Base-by-base conservation (phyloP, 345 rosid species). In the Populus alba region DNA sequence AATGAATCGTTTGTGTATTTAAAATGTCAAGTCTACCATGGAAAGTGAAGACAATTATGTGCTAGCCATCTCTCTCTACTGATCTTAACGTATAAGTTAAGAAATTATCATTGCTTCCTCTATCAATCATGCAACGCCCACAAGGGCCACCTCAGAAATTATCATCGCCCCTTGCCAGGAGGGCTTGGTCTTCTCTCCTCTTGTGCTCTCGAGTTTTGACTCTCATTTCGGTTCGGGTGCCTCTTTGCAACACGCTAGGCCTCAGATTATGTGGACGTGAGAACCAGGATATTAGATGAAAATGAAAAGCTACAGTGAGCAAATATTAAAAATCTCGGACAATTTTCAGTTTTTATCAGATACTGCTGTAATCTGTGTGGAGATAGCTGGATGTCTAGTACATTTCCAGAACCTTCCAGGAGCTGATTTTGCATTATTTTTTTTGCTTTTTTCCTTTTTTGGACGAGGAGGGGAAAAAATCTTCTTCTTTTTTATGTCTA, bases 51-150 rank as follows among this genome's bases (percentile, higher is more conserved):
- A 88, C 70, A 87, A 81, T 87, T 92, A 91, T 84, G 51, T 76
- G 67, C 29, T 75, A 87, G 75, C 92, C 85, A 83, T 84, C 73
- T 61, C 23, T 61, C 27, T 74, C 25, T 61, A 2, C 31, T 31
- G 71, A 55, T 22, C 91, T 87, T 91, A 70, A 79, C 98, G 90
- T 94, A 39, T 53, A 90, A 88, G 92, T 77, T 80, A 94, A 91
- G 94, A 68, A 45, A 85, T 78, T 59, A 59, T 59, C 5, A 23
- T 82, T 75, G 80, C 83, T 77, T 78, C 68, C 68, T 27, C 43
- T 68, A 7, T 43, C 77, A 74, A 80, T 83, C 76, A 73, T 81
- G 79, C 31, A 70, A 11, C 65, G 59, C 75, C 77, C 83, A 77
- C 81, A 77, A 62, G 71, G 20, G 61, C 74, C 77, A 62, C n/a